Evolutionary conservation across 768 basidiomycete genomes (phyloP).

Genomic region (Termitomyces sp.): DNA sequence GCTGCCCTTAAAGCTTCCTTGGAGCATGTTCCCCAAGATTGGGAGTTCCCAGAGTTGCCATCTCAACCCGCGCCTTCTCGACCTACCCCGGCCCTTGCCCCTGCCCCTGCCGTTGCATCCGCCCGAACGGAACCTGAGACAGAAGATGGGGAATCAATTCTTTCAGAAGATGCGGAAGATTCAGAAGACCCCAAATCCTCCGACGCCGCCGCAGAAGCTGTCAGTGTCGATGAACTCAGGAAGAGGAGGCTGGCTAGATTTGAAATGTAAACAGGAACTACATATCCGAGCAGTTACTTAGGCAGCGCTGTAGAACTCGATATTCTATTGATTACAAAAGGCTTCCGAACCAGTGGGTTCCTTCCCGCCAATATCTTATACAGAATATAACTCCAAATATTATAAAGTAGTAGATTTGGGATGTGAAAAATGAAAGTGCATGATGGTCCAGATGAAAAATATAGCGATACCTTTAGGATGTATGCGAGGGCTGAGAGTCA

Average conservation of each 20-base stretch:
- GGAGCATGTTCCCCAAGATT: constrained; percentile 58
- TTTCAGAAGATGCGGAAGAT: constrained; percentile 33
- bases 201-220: constrained; percentile 32
- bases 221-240: constrained; percentile 66
- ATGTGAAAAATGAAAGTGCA: not conserved
- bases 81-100: constrained; percentile 2
- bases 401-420: not conserved
- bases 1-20: constrained; percentile 85
- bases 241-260: constrained; percentile 64
- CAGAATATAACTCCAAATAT: not conserved
- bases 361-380: not conserved
- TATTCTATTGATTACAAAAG: not conserved
- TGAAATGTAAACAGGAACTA: constrained; percentile 36
- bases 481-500: constrained; percentile 29
- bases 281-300: too few relatives aligned
- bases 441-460: not conserved
- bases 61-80: constrained; percentile 10
- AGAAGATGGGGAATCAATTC: constrained; percentile 37
- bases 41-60: constrained; percentile 33
- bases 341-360: not conserved
- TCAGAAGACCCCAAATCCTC: constrained; percentile 7
- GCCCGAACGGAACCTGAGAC: constrained; percentile 12
- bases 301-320: not conserved
- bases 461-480: not conserved
- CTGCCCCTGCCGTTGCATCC: not conserved